Base-by-base conservation (phyloP, 2,329 filamentous ascomycete species). In the Penicillium sp. region DNA sequence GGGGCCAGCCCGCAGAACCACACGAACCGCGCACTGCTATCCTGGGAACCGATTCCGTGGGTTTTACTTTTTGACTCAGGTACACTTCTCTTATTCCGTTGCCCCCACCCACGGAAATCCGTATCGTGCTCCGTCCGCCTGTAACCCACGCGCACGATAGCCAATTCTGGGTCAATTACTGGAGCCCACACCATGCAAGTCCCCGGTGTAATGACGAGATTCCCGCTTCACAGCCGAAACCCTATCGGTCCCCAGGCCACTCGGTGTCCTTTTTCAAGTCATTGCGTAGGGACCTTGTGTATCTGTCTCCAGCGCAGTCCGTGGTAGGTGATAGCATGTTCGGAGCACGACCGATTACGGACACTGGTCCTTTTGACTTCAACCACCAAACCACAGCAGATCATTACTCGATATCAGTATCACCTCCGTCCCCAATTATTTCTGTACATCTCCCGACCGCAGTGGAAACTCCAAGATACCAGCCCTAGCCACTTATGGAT, bases 391-490 rank as follows among this genome's bases (percentile, higher is more conserved):
- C 6, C 8, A 1, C 13, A 50, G 33, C 16, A 50, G 48, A 55
- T 55, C 53, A 49, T 52, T 52, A 47, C 48, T 56, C n/a, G 37
- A 53, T 53, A 43, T 16, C 22, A n/a, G 16, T 26, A n/a, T 21
- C 26, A 52, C 22, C 33, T 39, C 49, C 33, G n/a, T 33, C 39
- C 39, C 49, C 49, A 43, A 35, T 45, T 49, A 35, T 44, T 44
- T 33, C 37, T 49, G 57, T 45, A 46, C 52, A 61, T 61, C 59
- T 61, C 56, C 59, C 59, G 59, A 41, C 41, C 21, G 27, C 26
- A 27, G 48, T 50, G 48, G 48, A 24, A 50, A 50, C 33, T 26
- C 48, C 48, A 41, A 41, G 33, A 16, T 14, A 27, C 22, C 22
- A 50, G 33, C 35, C 48, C 22, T 35, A 24, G 27, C 31, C 7